Conservation (phyloP, 2,329 filamentous ascomycete species). For the Cladosporium sp. region DNA sequence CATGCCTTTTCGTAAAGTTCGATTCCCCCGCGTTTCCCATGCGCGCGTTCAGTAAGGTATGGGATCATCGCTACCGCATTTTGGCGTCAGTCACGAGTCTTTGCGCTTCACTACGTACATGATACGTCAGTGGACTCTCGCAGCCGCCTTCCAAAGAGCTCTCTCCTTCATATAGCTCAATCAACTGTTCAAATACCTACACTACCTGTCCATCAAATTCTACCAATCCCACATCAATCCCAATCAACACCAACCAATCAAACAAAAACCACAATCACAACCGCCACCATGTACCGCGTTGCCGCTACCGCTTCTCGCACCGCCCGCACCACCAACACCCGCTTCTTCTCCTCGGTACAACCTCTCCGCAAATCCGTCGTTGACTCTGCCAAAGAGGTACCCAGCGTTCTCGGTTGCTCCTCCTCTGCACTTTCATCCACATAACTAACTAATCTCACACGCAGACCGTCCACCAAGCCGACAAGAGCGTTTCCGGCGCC, state of each 20-base stretch:
- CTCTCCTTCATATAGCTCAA: conserved; percentile 2
- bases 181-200: background rate
- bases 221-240: background rate
- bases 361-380: conserved; percentile 42
- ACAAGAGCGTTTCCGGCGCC: conserved; percentile 55
- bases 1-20: conserved; percentile 2
- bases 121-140: background rate
- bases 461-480: conserved; percentile 55
- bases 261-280: conserved; percentile 15
- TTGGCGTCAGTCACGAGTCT: background rate
- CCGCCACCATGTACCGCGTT: conserved; percentile 48
- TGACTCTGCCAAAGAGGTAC: too few relatives aligned
- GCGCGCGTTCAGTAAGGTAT: background rate
- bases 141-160: background rate
- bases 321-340: conserved; percentile 46
- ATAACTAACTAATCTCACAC: too few relatives aligned
- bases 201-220: background rate
- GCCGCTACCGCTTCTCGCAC: conserved; percentile 42
- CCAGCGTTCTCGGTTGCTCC: background rate
- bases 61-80: conserved; percentile 6
- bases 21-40: background rate
- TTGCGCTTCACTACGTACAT: background rate
- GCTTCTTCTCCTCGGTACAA: conserved; percentile 51
- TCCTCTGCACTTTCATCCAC: too few relatives aligned
- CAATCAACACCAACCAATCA: background rate